Percentiles rank a stretch among this genome's conserved stretches.
Evolutionary conservation across 164 flowering plant genomes (phyloP).

Genomic region (Vitis riparia): DNA sequence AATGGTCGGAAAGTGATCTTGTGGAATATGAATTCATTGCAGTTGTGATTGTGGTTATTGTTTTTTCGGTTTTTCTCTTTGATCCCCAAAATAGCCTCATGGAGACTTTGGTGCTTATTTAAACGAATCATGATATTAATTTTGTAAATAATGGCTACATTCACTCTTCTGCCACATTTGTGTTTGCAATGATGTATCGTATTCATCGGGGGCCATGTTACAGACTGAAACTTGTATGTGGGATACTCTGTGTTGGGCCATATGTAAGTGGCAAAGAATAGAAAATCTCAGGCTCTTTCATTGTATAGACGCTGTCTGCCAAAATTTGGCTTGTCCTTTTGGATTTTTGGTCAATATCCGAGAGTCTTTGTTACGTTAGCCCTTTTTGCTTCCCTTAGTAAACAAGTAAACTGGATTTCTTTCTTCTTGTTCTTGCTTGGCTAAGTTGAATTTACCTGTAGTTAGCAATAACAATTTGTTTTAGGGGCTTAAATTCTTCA

Average conservation of each 20-base stretch:
- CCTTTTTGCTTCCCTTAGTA: background rate
- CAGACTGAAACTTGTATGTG: conserved; percentile 18
- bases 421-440: too few relatives aligned
- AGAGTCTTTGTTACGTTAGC: background rate
- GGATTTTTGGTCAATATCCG: background rate
- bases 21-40: too few relatives aligned
- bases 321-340: conserved; percentile 5
- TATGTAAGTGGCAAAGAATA: conserved; percentile 9
- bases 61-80: background rate
- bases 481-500: too few relatives aligned
- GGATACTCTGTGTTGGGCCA: conserved; percentile 11
- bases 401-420: too few relatives aligned
- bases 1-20: too few relatives aligned
- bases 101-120: background rate
- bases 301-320: conserved; percentile 1
- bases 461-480: too few relatives aligned
- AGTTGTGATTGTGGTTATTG: too few relatives aligned
- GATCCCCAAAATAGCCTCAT: background rate
- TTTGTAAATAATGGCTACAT: conserved; percentile 12
- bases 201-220: conserved; percentile 32
- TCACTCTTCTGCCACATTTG: conserved; percentile 17
- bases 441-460: too few relatives aligned
- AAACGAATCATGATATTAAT: too few relatives aligned
- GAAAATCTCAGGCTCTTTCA: conserved; percentile 8
- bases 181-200: conserved; percentile 24